Conservation (phyloP, 768 basidiomycete genomes). For the Russula sp. region DNA sequence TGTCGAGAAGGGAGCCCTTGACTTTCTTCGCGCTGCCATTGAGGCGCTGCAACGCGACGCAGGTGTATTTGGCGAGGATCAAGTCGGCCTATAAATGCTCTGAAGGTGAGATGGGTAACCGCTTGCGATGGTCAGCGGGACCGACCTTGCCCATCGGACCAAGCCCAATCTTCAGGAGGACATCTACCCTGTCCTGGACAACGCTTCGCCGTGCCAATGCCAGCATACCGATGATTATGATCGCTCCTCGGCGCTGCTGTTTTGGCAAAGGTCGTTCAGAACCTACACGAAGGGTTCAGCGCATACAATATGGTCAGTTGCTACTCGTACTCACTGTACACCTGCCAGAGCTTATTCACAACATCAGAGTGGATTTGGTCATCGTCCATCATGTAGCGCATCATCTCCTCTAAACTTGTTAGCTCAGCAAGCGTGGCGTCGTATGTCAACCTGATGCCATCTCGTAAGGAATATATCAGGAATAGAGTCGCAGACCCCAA, state of each 20-base stretch:
- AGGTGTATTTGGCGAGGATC: slow-evolving; percentile 88
- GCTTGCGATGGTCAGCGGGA: neutral
- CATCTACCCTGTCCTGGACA: slow-evolving; percentile 77
- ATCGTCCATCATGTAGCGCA: slow-evolving; percentile 94
- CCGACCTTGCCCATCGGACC: slow-evolving; percentile 77
- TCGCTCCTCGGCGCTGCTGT: slow-evolving; percentile 86
- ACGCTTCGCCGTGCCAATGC: slow-evolving; percentile 76
- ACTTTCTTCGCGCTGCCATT: slow-evolving; percentile 96
- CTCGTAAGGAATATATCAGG: neutral
- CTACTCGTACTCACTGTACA: slow-evolving; percentile 64
- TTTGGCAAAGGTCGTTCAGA: slow-evolving; percentile 68
- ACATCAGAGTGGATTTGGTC: slow-evolving; percentile 78
- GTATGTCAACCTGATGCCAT: slow-evolving; percentile 66
- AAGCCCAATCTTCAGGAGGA: slow-evolving; percentile 80
- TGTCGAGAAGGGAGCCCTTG: slow-evolving; percentile 90
- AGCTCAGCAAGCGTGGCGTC: slow-evolving; percentile 90
- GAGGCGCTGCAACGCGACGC: slow-evolving; percentile 85
- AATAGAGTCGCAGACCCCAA: slow-evolving; percentile 3
- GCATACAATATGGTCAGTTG: neutral
- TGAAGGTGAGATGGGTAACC: neutral
- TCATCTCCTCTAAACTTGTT: slow-evolving; percentile 93
- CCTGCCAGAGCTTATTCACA: slow-evolving; percentile 89
- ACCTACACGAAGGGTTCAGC: slow-evolving; percentile 39
- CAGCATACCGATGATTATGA: slow-evolving; percentile 96
- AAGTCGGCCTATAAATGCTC: slow-evolving; percentile 59